phyloP scores from a whole-genome alignment of 2,329 filamentous ascomycete genomes.

The Cryphonectria radicalis region DNA sequence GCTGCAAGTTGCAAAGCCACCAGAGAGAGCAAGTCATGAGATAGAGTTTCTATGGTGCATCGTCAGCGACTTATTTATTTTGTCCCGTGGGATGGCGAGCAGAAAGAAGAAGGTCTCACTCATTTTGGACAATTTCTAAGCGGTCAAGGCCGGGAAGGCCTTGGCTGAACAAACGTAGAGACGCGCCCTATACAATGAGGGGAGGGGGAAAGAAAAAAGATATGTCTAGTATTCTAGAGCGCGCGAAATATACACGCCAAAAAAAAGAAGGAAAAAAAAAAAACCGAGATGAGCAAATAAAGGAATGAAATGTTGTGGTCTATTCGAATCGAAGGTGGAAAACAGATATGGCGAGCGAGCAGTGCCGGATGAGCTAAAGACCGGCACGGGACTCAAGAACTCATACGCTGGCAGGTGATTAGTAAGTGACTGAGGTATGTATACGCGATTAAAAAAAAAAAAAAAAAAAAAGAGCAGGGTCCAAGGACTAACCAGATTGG shows the following conservation, averaged over 20 bases:
- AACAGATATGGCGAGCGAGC: not conserved
- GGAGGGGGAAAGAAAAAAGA: not conserved
- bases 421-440: not conserved
- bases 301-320: not conserved
- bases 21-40: slow-evolving; percentile 11
- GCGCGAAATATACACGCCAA: not conserved
- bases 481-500: slow-evolving; percentile 12
- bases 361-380: slow-evolving; percentile 9
- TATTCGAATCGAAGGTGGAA: not conserved
- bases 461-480: not conserved
- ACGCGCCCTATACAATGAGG: not conserved
- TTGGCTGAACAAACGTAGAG: not conserved
- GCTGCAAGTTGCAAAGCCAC: slow-evolving; percentile 17
- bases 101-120: slow-evolving; percentile 17
- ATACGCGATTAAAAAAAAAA: not conserved
- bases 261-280: no score
- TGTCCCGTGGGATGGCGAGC: not conserved
- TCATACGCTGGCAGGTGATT: not conserved
- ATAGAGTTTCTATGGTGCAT: slow-evolving; percentile 1
- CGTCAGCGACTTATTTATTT: not conserved
- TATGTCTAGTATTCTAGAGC: not conserved
- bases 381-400: not conserved
- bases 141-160: not conserved
- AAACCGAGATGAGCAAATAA: not conserved
- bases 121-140: slow-evolving; percentile 18